phyloP scores from a whole-genome alignment of 2,329 filamentous ascomycete genomes.

The Diaporthe amygdali region DNA sequence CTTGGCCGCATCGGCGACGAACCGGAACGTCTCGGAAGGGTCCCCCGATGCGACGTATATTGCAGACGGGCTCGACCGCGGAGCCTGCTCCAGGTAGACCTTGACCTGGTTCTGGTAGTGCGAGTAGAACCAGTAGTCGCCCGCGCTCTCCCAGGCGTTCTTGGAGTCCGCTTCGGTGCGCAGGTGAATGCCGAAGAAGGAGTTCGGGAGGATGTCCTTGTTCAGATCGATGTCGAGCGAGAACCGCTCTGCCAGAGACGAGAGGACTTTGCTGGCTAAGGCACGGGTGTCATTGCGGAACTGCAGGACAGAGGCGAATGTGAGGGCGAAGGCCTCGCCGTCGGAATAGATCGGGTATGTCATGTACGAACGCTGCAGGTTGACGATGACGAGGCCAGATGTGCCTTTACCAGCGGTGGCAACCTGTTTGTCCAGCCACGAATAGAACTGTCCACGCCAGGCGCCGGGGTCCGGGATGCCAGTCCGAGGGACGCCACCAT shows the following conservation, averaged over 20 bases:
- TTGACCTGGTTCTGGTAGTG: slow-evolving; percentile 7
- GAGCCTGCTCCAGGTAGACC: slow-evolving; percentile 1
- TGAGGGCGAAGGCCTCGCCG: slow-evolving; percentile 28
- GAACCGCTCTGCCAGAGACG: not conserved
- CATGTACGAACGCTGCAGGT: slow-evolving; percentile 10
- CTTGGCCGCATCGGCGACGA: not conserved
- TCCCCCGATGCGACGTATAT: slow-evolving; percentile 14
- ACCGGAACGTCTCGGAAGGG: not conserved
- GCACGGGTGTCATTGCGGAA: slow-evolving; percentile 37
- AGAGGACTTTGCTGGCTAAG: slow-evolving; percentile 17
- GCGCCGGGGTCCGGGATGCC: not conserved
- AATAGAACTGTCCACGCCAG: not conserved
- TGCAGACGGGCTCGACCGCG: not conserved
- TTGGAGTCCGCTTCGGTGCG: slow-evolving; percentile 10
- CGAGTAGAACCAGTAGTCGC: slow-evolving; percentile 9
- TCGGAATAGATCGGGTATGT: slow-evolving; percentile 12
- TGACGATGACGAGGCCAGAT: not conserved
- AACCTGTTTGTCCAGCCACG: not conserved
- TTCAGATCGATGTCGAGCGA: not conserved
- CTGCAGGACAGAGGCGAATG: slow-evolving; percentile 38
- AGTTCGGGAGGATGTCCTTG: not conserved
- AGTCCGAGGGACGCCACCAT: not conserved
- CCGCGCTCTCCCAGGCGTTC: not conserved
- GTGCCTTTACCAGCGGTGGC: too few relatives aligned
- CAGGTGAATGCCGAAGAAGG: slow-evolving; percentile 18